A percentile compares a stretch with the other conserved stretches of the same genome.
Conservation (phyloP, 2,329 filamentous ascomycete genomes). For the Stachybotrys chartarum region DNA sequence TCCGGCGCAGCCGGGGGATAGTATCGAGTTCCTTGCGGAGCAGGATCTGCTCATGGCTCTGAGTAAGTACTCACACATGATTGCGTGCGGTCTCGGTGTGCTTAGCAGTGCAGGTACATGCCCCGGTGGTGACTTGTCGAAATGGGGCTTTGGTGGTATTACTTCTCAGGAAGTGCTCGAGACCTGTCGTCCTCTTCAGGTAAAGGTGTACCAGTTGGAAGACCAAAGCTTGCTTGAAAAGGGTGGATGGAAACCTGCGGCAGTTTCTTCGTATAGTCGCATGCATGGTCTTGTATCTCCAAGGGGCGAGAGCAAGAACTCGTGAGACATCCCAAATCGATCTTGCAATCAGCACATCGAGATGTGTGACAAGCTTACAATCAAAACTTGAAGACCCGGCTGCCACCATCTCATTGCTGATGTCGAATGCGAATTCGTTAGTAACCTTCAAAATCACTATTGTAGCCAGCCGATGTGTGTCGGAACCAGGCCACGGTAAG, state of each 20-base stretch:
- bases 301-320: background rate
- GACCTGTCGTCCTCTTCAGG: slow-evolving; percentile 65
- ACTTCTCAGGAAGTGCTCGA: slow-evolving; percentile 62
- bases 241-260: slow-evolving; percentile 55
- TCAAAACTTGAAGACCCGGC: no score
- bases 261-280: slow-evolving; percentile 48
- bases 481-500: no score
- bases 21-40: slow-evolving; percentile 74
- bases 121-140: slow-evolving; percentile 71
- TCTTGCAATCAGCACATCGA: no score
- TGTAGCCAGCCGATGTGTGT: no score
- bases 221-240: slow-evolving; percentile 42
- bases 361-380: no score
- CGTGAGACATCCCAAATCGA: background rate
- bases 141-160: slow-evolving; percentile 71
- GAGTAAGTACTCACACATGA: slow-evolving; percentile 23
- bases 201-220: slow-evolving; percentile 62
- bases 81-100: background rate
- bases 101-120: slow-evolving; percentile 49
- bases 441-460: no score
- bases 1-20: slow-evolving; percentile 47
- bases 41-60: slow-evolving; percentile 60
- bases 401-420: no score
- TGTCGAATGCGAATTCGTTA: no score
- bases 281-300: slow-evolving; percentile 4